Evolutionary conservation across 768 basidiomycete genomes (phyloP).

Genomic region (Xerocomellus intermedius): DNA sequence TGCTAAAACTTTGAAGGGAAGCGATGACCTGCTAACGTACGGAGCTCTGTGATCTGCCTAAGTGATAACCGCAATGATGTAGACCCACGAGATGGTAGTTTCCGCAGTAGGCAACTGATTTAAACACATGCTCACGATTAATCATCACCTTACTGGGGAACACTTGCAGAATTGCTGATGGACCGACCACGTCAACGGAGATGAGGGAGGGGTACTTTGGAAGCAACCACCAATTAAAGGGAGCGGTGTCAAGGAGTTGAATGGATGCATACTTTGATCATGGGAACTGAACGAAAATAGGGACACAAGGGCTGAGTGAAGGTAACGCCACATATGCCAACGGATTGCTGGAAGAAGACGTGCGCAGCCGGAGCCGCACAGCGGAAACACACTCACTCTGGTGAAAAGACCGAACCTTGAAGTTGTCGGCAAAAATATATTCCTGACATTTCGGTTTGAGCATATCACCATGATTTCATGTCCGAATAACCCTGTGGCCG

Average conservation of each 20-base stretch:
- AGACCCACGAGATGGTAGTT: background rate
- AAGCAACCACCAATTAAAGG: conserved; percentile 16
- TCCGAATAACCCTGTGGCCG: background rate
- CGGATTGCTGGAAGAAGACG: background rate
- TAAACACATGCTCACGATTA: background rate
- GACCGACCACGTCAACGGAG: conserved; percentile 16
- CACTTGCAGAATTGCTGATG: background rate
- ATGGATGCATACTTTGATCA: conserved; percentile 13
- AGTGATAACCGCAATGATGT: background rate
- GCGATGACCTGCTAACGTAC: conserved; percentile 2
- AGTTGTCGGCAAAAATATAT: background rate
- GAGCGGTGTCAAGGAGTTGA: conserved; percentile 11
- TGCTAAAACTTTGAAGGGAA: conserved; percentile 7
- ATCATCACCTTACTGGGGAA: background rate
- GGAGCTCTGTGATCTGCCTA: background rate
- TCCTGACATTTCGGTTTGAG: background rate
- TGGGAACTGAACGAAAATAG: conserved; percentile 1
- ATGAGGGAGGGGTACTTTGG: conserved; percentile 17
- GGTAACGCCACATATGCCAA: conserved; percentile 18
- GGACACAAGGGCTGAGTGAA: background rate
- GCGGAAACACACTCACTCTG: background rate
- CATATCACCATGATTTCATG: conserved; percentile 6
- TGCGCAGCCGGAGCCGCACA: conserved; percentile 3
- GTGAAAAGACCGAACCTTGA: conserved; percentile 9
- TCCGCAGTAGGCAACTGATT: background rate